Conservation (phyloP, 345 rosid genomes). For the Hirschfeldia incana region DNA sequence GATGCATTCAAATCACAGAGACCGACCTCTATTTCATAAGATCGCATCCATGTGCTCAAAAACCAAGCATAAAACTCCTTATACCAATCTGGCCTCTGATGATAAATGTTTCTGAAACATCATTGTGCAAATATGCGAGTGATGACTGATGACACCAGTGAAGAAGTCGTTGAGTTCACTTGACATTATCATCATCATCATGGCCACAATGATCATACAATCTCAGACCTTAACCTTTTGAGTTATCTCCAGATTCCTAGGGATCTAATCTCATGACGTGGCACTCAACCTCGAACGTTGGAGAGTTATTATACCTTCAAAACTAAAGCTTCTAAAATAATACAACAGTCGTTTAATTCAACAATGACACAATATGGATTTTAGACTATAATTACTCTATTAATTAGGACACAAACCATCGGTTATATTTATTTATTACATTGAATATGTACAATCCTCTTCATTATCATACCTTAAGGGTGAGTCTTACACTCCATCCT, state of each 20-base stretch:
- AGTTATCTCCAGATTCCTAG: background rate
- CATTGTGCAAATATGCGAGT: slow-evolving; percentile 38
- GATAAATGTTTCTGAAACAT: slow-evolving; percentile 47
- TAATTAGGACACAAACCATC: background rate
- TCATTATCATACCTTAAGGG: background rate
- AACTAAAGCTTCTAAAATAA: background rate
- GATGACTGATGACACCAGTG: background rate
- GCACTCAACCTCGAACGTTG: background rate
- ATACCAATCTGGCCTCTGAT: slow-evolving; percentile 74
- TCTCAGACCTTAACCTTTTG: background rate
- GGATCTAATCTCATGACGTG: background rate
- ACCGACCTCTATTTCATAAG: slow-evolving; percentile 75
- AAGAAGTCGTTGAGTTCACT: slow-evolving; percentile 7
- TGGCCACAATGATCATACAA: slow-evolving; percentile 13
- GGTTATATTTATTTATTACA: background rate
- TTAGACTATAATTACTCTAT: background rate
- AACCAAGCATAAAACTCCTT: slow-evolving; percentile 64
- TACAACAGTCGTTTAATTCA: background rate
- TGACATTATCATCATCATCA: background rate
- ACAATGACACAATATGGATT: background rate
- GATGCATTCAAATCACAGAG: background rate
- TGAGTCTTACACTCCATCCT: background rate
- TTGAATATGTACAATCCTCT: slow-evolving; percentile 5
- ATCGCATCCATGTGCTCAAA: slow-evolving; percentile 45
- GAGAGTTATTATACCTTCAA: background rate